Evolutionary conservation across 768 basidiomycete species (phyloP), one percentile per base, ranked within the genome.

Genomic region (Candolleomyces aberdarensis): DNA sequence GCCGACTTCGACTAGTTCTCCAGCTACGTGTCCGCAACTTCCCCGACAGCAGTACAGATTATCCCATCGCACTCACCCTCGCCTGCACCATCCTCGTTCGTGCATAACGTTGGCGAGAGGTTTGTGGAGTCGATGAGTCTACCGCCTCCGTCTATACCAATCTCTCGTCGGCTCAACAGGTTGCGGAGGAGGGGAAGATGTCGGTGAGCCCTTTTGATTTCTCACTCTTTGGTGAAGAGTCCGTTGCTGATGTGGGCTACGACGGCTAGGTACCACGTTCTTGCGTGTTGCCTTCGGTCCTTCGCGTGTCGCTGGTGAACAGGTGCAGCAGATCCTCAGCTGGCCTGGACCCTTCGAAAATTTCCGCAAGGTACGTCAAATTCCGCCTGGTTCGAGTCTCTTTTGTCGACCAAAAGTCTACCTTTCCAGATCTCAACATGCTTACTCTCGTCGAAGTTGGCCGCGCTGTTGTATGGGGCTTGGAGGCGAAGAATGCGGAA

Each of bases 291-390:
- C n/a, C n/a, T n/a, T n/a, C n/a, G n/a, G n/a, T n/a, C n/a, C n/a
- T n/a, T n/a, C n/a, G n/a, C n/a, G n/a, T n/a, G n/a, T n/a, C n/a
- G 84, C 89, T 10, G 83, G 82, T 0, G 94, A 93, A 15, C 80
- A 81, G 64, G 82, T 94, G 5, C 93, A 94, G 64, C 92, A 94
- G 69, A 92, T 95, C 58, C 74, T 96, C 17, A 83, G 83, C 61
- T 96, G 93, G 93, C 92, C 91, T 0, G 91, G 91, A n/a, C 88
- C 89, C 2, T 83, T 86, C 64, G 93, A 94, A 73, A 92, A 89
- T 0, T 94, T 91, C 78, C 80, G 92, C 68, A 94, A 95, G 76
- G 87, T 83, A 31, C 62, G 71, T 60, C 8, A 51, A 48, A n/a
- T 64, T 6, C 44, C 1, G 1, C 64, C 22, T 48, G 36, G 41